These are phyloP conservation scores for Lachancea cidri DNA, from an alignment of 805 yeast genomes.

Conservation along the genomic window DNA sequence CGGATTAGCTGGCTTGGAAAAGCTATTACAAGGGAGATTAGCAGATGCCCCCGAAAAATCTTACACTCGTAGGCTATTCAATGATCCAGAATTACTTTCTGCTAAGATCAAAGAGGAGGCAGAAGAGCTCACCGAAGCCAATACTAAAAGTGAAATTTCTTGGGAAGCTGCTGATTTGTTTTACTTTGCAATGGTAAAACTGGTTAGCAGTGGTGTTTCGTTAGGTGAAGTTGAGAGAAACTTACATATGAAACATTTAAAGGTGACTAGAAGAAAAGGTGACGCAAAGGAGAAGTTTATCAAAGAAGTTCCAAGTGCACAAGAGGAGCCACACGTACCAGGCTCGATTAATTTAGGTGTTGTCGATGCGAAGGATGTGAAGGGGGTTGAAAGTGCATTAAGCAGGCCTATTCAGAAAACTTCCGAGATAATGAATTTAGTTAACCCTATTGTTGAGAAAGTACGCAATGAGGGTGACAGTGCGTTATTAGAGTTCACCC, in stretches of 20 bases:
- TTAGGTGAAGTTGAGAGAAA: conserved; percentile 78
- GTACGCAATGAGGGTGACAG: conserved; percentile 77
- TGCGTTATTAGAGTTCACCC: conserved; percentile 85
- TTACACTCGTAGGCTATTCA: conserved; percentile 85
- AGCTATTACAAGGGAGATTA: conserved; percentile 57
- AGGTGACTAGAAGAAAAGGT: conserved; percentile 90
- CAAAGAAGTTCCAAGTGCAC: conserved; percentile 25
- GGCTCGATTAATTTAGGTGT: conserved; percentile 28
- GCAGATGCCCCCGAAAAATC: conserved; percentile 78
- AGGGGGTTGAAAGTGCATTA: conserved; percentile 56
- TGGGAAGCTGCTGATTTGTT: conserved; percentile 98
- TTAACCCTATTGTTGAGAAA: conserved; percentile 78
- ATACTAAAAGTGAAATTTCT: conserved; percentile 60
- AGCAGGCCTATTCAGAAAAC: conserved; percentile 95
- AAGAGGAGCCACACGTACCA: conserved; percentile 21
- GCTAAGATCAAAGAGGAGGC: conserved; percentile 96
- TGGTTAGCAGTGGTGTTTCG: conserved; percentile 72
- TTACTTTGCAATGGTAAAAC: conserved; percentile 68
- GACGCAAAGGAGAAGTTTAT: conserved; percentile 86
- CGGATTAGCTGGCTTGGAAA: conserved; percentile 64
- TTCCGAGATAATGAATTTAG: conserved; percentile 86
- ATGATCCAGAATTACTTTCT: conserved; percentile 64
- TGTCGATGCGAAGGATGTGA: conserved; percentile 19
- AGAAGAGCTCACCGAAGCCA: conserved; percentile 89
- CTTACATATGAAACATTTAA: conserved; percentile 74